Evolutionary conservation across 257 asterid species (phyloP).

Genomic region (Capsicum chinense): DNA sequence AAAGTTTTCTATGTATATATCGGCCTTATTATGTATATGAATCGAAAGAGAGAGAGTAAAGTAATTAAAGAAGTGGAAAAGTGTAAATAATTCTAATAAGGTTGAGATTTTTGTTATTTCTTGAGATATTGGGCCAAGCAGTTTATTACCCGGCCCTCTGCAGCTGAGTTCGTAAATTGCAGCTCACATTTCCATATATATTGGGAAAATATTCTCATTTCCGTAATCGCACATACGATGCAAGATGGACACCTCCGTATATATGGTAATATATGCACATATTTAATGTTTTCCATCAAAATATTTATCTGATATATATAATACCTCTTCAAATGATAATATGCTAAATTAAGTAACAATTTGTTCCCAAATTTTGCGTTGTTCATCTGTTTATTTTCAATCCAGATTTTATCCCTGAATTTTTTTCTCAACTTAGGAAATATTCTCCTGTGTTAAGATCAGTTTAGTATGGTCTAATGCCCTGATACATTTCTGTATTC

Average conservation of each 20-base stretch:
- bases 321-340: neutral
- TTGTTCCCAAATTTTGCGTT: too few species aligned
- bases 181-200: neutral
- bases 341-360: neutral
- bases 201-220: too few species aligned
- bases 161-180: neutral
- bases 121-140: neutral
- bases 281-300: neutral
- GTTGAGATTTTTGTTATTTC: neutral
- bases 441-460: too few species aligned
- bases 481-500: too few species aligned
- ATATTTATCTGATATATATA: neutral
- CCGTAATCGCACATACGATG: neutral
- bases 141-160: constrained; percentile 3
- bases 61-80: too few species aligned
- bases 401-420: too few species aligned
- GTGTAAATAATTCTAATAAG: too few species aligned
- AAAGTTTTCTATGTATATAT: too few species aligned
- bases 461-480: too few species aligned
- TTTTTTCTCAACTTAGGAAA: too few species aligned
- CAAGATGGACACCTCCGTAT: constrained; percentile 1
- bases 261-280: neutral
- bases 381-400: neutral
- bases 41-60: too few species aligned
- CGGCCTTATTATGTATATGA: too few species aligned